A percentile compares a stretch with the other conserved stretches of the same genome.
Evolutionary conservation across 2,329 filamentous ascomycete genomes (phyloP).

Genomic region (Calonectria naviculata): DNA sequence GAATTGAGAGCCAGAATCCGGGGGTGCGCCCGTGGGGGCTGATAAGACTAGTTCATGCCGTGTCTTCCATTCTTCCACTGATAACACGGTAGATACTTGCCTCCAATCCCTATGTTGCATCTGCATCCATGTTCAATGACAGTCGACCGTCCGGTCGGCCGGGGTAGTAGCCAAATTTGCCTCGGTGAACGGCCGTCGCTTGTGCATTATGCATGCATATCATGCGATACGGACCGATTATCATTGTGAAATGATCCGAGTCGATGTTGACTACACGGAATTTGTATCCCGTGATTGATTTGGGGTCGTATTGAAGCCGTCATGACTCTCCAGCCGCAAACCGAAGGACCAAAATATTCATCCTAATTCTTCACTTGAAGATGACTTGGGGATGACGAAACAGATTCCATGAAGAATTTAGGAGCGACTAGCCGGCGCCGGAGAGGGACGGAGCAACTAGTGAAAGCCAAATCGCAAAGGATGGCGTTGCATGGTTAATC

Average conservation of each 20-base stretch:
- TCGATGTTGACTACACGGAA: background rate
- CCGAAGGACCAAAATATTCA: background rate
- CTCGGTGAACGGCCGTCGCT: background rate
- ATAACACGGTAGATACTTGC: background rate
- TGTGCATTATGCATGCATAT: background rate
- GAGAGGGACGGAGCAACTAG: background rate
- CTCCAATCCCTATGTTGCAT: background rate
- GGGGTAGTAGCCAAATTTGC: background rate
- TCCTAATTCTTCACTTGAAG: background rate
- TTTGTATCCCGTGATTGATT: background rate
- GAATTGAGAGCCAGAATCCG: constrained; percentile 21
- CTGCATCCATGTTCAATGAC: background rate
- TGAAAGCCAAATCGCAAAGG: background rate
- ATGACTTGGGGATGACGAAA: background rate
- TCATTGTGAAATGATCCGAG: background rate
- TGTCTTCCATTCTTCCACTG: background rate
- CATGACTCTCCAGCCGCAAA: background rate
- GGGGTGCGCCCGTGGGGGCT: constrained; percentile 17
- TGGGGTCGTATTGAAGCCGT: background rate
- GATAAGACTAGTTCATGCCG: constrained; percentile 28
- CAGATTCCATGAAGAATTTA: background rate
- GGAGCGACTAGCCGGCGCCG: background rate
- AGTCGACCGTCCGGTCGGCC: background rate
- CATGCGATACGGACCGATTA: background rate
- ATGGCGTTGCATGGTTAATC: background rate